Percentiles rank a stretch among this genome's conserved stretches.
Evolutionary conservation across 768 basidiomycete species (phyloP).

Genomic region (Boletus reticuloceps): DNA sequence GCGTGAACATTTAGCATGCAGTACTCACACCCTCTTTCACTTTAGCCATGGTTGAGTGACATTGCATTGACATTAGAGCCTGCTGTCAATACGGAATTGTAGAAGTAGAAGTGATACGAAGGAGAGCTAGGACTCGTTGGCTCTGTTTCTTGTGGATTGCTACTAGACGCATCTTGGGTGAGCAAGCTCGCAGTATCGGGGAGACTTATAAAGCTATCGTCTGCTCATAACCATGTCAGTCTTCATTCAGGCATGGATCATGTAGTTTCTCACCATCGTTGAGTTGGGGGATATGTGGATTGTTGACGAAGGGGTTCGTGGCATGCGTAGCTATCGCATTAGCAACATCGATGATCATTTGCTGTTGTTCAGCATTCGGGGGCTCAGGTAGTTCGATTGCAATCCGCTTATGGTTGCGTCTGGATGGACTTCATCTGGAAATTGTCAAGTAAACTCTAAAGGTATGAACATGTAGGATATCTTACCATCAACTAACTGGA

Average conservation of each 20-base stretch:
- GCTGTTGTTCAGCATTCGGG: neutral
- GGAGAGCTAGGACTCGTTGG: neutral
- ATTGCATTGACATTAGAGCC: neutral
- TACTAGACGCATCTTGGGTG: neutral
- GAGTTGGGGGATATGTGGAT: neutral
- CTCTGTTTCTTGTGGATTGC: neutral
- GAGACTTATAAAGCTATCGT: neutral
- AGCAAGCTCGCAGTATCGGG: constrained; percentile 1
- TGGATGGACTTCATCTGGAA: neutral
- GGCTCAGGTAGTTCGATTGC: neutral
- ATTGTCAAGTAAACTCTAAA: too few species aligned
- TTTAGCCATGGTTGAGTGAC: neutral
- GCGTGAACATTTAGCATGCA: neutral
- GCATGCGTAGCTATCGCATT: neutral
- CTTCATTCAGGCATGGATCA: too few species aligned
- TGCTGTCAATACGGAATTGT: neutral
- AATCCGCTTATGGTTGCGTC: neutral
- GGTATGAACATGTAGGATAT: too few species aligned
- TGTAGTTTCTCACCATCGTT: neutral
- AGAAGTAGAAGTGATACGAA: neutral
- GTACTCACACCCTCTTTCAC: neutral
- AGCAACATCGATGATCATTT: neutral
- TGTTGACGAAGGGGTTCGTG: neutral
- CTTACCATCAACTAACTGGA: neutral
- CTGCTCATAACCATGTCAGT: neutral